Evolutionary conservation across 2,329 filamentous ascomycete species (phyloP), one percentile per base, ranked within the genome.

Genomic region (Cercospora zeae-maydis): DNA sequence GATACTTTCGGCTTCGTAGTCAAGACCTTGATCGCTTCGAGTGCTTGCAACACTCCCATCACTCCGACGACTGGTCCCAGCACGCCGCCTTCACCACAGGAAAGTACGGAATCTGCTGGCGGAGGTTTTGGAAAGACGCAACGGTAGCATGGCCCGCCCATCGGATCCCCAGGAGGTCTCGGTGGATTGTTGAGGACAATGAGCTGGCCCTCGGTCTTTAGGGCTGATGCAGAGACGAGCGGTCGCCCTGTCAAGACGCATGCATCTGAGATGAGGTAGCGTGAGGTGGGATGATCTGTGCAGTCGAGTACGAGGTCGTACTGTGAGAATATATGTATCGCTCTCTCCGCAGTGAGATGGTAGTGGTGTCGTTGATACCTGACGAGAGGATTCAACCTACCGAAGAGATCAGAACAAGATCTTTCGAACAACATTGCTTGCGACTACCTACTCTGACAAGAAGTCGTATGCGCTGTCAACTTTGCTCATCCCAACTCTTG

Each of bases 291-390:
- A 67, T 93, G 92, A 76, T 99, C 95, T 9, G 93, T 98, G 75
- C 95, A 99, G 76, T 99, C 95, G 11, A 99, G 86, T 1, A 98
- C 86, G 0, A 97, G 70, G 70, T 96, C 91, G 73, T 96, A 98
- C 3, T 80, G 70, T 0, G 80, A 77, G 61, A 96, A 85, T 42
- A 92, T 86, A 0, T 80, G 75, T 6, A 86, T 77, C 0, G 92
- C 90, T 58, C 89, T 90, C 63, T 85, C 78, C 0, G 91, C 83
- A 0, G 84, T 86, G 13, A 97, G 83, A 66, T 90, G 88, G 13
- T 81, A 80, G 9, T 77, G 75, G 72, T 96, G 83, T 0, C 86
- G 77, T 16, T 84, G 75, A 71, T 92, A 92, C 1, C 75, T 83
- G 16, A 90, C 80, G 11, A 84, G 81, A 0, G 91, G 89, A 72